Base-by-base conservation (phyloP, 2,329 filamentous ascomycete genomes). In the Conoideocrella luteorostrata region DNA sequence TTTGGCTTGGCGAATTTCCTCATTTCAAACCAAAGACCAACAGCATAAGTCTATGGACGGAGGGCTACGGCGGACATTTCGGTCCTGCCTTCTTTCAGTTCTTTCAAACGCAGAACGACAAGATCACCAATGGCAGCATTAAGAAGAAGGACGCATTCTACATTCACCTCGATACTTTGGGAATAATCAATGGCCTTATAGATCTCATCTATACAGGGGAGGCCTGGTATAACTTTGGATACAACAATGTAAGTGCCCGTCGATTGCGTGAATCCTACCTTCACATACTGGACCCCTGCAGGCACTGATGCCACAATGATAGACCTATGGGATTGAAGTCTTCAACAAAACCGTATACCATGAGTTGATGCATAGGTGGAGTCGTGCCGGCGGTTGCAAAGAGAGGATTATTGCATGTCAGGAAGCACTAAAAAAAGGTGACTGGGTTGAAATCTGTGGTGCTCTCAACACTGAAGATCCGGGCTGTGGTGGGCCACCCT, bases 61-160 rank as follows among this genome's bases (percentile, higher is more conserved):
- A 87, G 61, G 82, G 78, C 57, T 83, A 86, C 59, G 77, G 82
- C 23, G 84, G 84, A 5, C 78, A 80, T 48, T 88, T 86, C 53
- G 84, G 80, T 0, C 81, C 82, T 1, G 71, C 73, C 0, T 82
- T 86, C 53, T 74, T 78, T 13, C 63, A 65, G 2, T 64, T 71
- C 46, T 77, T 74, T 64, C 72, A 83, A 56, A 58, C 75, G 45
- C 80, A 87, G 60, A 88, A 88, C 48, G 59, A 67, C n/a, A 69
- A 67, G 47, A 60, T 64, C 33, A 41, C 46, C 1, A 53, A 58
- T 32, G 59, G 60, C 11, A 57, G 50, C 2, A 52, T 59, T 18
- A 50, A 49, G 6, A 52, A 54, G 24, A 70, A 75, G 23, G 54
- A 61, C 10, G 75, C 72, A 44, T 74, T 78, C 4, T 62, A 69